These are phyloP conservation scores for Camelina laxa DNA, from an alignment of 345 rosid genomes.

Conservation along the genomic window DNA sequence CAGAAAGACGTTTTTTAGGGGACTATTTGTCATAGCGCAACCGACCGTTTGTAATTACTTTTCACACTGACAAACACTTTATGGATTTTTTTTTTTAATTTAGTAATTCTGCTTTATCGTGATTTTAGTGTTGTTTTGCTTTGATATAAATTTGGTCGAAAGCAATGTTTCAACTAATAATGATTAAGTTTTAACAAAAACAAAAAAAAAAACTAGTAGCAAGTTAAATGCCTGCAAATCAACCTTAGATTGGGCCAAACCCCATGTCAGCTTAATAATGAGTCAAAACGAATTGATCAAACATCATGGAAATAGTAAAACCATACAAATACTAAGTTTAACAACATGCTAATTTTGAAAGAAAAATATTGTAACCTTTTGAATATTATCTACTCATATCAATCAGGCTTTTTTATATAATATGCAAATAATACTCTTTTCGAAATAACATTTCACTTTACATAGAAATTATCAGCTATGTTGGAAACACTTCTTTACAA, in stretches of 20 bases:
- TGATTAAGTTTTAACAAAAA: background rate
- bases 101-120: conserved; percentile 14
- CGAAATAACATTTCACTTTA: background rate
- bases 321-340: conserved; percentile 16
- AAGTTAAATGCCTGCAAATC: conserved; percentile 27
- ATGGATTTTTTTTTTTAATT: background rate
- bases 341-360: background rate
- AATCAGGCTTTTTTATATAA: background rate
- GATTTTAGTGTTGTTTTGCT: conserved; percentile 35
- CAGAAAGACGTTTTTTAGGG: conserved; percentile 3
- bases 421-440: background rate
- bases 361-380: background rate
- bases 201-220: too few species aligned
- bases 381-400: background rate
- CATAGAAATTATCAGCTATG: background rate
- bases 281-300: conserved; percentile 22
- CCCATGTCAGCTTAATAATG: conserved; percentile 22
- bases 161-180: background rate
- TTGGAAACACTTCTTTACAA: conserved; percentile 34
- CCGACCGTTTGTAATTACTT: conserved; percentile 14
- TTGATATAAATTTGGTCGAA: background rate
- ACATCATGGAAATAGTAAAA: conserved; percentile 16
- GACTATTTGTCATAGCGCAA: conserved; percentile 13
- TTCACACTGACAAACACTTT: conserved; percentile 30
- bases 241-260: conserved; percentile 32